phyloP scores from a whole-genome alignment of 352 stramenopile genomes.

The Plasmopara viticola region DNA sequence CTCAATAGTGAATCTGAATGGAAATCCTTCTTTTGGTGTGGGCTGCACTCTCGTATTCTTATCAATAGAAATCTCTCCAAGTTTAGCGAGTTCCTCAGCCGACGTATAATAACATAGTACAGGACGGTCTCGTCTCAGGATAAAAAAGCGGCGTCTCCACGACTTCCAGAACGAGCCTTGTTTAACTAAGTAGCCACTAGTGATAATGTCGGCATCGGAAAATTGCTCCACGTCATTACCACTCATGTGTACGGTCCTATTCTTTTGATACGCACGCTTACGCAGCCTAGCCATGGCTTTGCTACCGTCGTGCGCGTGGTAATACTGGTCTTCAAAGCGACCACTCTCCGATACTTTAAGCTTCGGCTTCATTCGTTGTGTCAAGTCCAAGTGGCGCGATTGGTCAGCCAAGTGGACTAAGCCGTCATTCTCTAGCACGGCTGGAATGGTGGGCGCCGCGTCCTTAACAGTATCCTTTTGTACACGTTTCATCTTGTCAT shows the following conservation, averaged over 20 bases:
- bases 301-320: conserved; percentile 73
- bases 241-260: conserved; percentile 68
- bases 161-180: conserved; percentile 87
- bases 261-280: conserved; percentile 57
- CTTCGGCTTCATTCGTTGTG: conserved; percentile 42
- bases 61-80: conserved; percentile 74
- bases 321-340: conserved; percentile 83
- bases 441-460: conserved; percentile 15
- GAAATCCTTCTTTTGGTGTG: conserved; percentile 48
- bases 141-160: conserved; percentile 78
- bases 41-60: conserved; percentile 44
- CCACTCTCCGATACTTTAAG: conserved; percentile 78
- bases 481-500: conserved; percentile 6
- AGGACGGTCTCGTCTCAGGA: conserved; percentile 64
- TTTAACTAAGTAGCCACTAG: conserved; percentile 73
- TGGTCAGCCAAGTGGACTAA: conserved; percentile 16
- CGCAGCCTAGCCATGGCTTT: conserved; percentile 76
- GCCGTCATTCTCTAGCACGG: conserved; percentile 15
- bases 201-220: conserved; percentile 78
- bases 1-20: conserved; percentile 64
- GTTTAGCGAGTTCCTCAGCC: conserved; percentile 63
- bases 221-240: conserved; percentile 81
- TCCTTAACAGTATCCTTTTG: conserved; percentile 13
- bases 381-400: conserved; percentile 19
- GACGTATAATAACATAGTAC: conserved; percentile 81